Conservation (phyloP, 495 filamentous ascomycete genomes). For the Collariella sp. region DNA sequence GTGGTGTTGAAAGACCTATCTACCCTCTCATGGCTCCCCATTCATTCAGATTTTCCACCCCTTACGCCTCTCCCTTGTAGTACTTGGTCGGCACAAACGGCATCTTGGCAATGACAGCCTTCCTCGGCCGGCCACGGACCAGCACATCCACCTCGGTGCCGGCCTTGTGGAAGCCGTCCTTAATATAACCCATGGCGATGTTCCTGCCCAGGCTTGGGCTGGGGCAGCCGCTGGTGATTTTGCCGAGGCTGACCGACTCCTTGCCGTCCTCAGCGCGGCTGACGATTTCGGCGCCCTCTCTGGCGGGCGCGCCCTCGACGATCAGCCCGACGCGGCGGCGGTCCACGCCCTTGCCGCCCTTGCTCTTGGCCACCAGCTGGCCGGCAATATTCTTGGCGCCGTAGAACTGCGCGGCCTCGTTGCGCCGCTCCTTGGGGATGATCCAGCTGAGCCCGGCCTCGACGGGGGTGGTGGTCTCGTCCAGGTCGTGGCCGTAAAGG, state of each 20-base stretch:
- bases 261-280: conserved; percentile 33
- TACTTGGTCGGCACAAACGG: conserved; percentile 85
- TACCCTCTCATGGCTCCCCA: background rate
- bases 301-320: conserved; percentile 78
- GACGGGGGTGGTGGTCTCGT: conserved; percentile 80
- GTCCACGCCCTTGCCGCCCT: conserved; percentile 56
- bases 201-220: conserved; percentile 78
- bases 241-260: conserved; percentile 40
- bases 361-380: conserved; percentile 60
- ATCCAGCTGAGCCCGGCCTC: conserved; percentile 80
- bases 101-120: conserved; percentile 82
- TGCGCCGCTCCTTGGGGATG: conserved; percentile 65
- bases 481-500: conserved; percentile 93
- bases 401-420: conserved; percentile 55
- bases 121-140: conserved; percentile 72
- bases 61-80: conserved; percentile 36
- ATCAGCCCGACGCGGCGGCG: conserved; percentile 72
- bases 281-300: conserved; percentile 79
- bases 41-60: background rate
- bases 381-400: conserved; percentile 63
- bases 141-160: conserved; percentile 76
- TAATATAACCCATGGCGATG: conserved; percentile 93
- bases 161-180: conserved; percentile 71
- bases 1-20: conserved; percentile 17
- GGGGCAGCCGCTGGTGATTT: conserved; percentile 83